These are phyloP conservation scores for Backusella psychrophila DNA, from an alignment of 192 early-diverging fungal genomes.

Conservation along the genomic window DNA sequence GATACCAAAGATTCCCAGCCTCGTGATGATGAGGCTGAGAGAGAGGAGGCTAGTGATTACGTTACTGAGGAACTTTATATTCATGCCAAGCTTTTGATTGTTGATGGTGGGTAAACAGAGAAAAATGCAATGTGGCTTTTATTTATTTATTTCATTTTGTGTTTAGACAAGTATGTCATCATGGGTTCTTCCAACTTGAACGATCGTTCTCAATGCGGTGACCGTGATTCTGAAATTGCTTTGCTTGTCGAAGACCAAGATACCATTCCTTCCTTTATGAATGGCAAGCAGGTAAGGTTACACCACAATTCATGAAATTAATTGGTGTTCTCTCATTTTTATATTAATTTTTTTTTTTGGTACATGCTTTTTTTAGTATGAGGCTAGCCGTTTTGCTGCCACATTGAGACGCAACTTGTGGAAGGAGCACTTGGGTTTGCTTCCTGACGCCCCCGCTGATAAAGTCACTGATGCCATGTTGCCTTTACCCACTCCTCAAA, in stretches of 20 bases:
- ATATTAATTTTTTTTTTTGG: not conserved
- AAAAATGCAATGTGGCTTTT: not conserved
- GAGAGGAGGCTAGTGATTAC: conserved; percentile 35
- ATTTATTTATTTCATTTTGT: not conserved
- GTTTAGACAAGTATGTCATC: conserved; percentile 49
- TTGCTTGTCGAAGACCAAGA: conserved; percentile 75
- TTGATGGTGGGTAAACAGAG: conserved; percentile 63
- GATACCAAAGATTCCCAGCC: not conserved
- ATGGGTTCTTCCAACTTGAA: conserved; percentile 91
- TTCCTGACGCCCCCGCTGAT: conserved; percentile 45
- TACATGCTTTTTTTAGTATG: conserved; percentile 45
- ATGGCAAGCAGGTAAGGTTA: conserved; percentile 52
- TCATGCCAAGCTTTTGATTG: conserved; percentile 86
- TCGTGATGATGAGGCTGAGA: conserved; percentile 8
- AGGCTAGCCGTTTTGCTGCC: conserved; percentile 72
- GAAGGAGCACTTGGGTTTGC: conserved; percentile 80
- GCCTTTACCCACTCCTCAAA: conserved; percentile 25
- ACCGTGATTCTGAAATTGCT: conserved; percentile 86
- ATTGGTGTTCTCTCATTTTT: conserved; percentile 10
- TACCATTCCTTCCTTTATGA: conserved; percentile 67
- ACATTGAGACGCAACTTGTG: conserved; percentile 72
- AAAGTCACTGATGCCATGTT: conserved; percentile 32
- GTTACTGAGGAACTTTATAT: conserved; percentile 87
- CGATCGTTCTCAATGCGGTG: conserved; percentile 84
- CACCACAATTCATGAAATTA: conserved; percentile 20